Conservation (phyloP, 75 land plant species). For the Ceratopteris richardii region DNA sequence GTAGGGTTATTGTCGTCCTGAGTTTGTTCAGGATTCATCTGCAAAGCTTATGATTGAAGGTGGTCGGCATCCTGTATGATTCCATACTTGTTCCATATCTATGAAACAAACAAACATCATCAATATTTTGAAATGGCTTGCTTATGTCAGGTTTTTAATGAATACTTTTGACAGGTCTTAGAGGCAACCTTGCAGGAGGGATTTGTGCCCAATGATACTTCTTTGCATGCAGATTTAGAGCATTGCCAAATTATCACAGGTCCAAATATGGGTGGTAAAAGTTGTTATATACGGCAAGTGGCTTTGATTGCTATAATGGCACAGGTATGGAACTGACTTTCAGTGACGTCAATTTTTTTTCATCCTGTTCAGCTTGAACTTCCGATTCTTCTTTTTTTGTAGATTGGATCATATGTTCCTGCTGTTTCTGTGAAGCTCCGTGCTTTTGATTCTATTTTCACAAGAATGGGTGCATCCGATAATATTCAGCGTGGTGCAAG, state of each 20-base stretch:
- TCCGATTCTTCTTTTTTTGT: slow-evolving; percentile 1
- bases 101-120: background rate
- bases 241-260: slow-evolving; percentile 86
- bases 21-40: slow-evolving; percentile 59
- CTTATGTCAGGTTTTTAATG: background rate
- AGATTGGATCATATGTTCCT: slow-evolving; percentile 99
- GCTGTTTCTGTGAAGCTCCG: slow-evolving; percentile 76
- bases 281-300: slow-evolving; percentile 99
- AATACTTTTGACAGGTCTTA: slow-evolving; percentile 47
- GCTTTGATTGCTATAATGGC: slow-evolving; percentile 92
- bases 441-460: slow-evolving; percentile 80
- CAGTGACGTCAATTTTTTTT: background rate
- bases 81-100: background rate
- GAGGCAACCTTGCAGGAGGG: slow-evolving; percentile 63
- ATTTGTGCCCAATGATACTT: slow-evolving; percentile 93
- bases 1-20: slow-evolving; percentile 83
- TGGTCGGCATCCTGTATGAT: slow-evolving; percentile 88
- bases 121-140: background rate
- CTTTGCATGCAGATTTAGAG: slow-evolving; percentile 52
- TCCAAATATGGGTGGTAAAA: slow-evolving; percentile 99
- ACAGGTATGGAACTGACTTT: slow-evolving; percentile 45
- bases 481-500: slow-evolving; percentile 85
- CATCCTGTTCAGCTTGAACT: background rate
- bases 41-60: slow-evolving; percentile 53
- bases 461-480: slow-evolving; percentile 97